phyloP scores from a whole-genome alignment of 768 basidiomycete species.

The Termitomyces eurrhizus region DNA sequence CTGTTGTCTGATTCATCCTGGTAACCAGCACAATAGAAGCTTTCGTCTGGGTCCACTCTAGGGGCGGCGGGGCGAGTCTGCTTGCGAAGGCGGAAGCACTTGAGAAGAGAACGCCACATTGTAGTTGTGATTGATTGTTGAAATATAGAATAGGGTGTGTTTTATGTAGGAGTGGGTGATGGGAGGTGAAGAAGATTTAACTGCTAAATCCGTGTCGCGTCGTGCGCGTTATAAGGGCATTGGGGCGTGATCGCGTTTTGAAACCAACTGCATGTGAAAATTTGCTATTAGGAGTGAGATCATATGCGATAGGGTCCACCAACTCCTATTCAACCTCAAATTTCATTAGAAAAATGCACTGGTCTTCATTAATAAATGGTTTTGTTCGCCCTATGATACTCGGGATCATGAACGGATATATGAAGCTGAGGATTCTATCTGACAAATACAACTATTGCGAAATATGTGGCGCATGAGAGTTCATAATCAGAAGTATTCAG shows the following conservation, averaged over 20 bases:
- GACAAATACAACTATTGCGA: neutral
- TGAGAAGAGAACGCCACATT: constrained; percentile 1
- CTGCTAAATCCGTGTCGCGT: neutral
- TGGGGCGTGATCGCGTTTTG: neutral
- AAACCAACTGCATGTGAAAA: neutral
- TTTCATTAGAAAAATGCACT: neutral
- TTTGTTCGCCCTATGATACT: too few relatives aligned
- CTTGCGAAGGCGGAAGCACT: neutral
- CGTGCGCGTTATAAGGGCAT: neutral
- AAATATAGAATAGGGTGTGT: neutral
- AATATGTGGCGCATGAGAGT: neutral
- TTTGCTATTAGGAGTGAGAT: neutral
- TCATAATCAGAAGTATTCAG: neutral
- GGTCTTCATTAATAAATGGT: neutral
- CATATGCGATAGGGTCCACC: neutral
- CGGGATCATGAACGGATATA: neutral
- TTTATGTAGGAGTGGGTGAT: neutral
- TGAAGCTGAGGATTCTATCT: neutral
- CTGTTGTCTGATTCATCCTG: neutral
- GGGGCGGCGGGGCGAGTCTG: too few relatives aligned
- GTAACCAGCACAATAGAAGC: neutral
- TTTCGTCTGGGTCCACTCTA: neutral
- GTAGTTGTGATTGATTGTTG: neutral
- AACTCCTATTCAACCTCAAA: neutral
- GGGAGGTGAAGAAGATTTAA: neutral